These are phyloP conservation scores for Diaporthe citrichinensis DNA, from an alignment of 2,329 filamentous ascomycete genomes.

Conservation along the genomic window DNA sequence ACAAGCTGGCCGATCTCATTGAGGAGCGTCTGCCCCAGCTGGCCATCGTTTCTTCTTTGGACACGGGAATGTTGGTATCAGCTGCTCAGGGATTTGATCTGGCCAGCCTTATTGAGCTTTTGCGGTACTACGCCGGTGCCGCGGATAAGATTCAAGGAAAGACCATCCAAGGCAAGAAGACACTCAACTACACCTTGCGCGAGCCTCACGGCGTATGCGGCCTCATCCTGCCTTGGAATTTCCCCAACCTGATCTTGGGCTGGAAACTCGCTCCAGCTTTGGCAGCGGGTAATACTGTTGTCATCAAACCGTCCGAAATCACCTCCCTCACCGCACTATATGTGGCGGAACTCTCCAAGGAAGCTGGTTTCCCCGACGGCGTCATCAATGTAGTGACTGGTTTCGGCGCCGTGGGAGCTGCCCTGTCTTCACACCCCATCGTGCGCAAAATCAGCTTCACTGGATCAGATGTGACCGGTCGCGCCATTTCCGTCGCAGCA, in stretches of 20 bases:
- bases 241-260: not conserved
- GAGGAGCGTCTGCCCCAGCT: not conserved
- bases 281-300: constrained; percentile 3
- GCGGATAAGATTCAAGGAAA: constrained; percentile 1
- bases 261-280: not conserved
- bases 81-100: not conserved
- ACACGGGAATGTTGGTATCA: not conserved
- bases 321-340: not conserved
- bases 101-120: not conserved
- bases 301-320: not conserved
- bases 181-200: constrained; percentile 1
- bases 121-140: constrained; percentile 3
- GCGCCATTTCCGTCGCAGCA: not conserved
- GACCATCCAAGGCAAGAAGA: not conserved
- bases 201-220: not conserved
- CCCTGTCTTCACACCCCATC: not conserved
- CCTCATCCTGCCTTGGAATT: not conserved
- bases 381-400: not conserved
- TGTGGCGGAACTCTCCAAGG: not conserved
- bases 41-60: not conserved
- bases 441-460: not conserved
- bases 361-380: not conserved
- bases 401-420: not conserved
- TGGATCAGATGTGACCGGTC: not conserved
- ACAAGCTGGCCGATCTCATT: not conserved